Evolutionary conservation across 2,329 filamentous ascomycete genomes (phyloP).

Genomic region (Mycosphaerella arachidis): DNA sequence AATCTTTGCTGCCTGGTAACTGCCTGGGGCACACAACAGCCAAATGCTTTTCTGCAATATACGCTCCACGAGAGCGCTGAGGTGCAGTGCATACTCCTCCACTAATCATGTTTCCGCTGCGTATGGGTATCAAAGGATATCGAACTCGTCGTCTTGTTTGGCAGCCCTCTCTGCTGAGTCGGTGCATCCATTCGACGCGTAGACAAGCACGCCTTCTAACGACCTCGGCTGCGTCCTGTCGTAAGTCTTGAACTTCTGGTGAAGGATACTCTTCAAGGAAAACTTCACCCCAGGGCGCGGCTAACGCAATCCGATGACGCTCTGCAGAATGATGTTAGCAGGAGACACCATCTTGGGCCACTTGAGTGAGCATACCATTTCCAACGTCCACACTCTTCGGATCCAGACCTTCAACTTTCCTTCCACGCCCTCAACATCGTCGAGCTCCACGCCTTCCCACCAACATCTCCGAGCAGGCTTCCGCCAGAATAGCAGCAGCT

Average conservation of each 20-base stretch:
- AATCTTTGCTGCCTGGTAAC: background rate
- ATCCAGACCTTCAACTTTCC: slow-evolving; percentile 98
- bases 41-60: background rate
- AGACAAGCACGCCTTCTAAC: background rate
- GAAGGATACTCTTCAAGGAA: too few relatives aligned
- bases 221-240: background rate
- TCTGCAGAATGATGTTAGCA: slow-evolving; percentile 15
- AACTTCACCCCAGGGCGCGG: background rate
- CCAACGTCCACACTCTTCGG: slow-evolving; percentile 92
- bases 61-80: background rate
- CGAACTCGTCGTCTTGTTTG: background rate
- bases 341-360: background rate
- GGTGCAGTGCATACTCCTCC: background rate
- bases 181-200: background rate
- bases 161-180: background rate
- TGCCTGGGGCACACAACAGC: background rate
- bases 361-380: slow-evolving; percentile 61
- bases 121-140: background rate
- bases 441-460: slow-evolving; percentile 96
- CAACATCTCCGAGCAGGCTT: slow-evolving; percentile 95
- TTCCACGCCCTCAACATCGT: slow-evolving; percentile 82
- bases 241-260: background rate
- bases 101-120: background rate
- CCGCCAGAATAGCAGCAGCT: slow-evolving; percentile 93
- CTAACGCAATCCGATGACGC: slow-evolving; percentile 31